A percentile compares a stretch with the other conserved stretches of the same genome.
Evolutionary conservation across 129 eudicot genomes (phyloP).

Genomic region (Flaveria ramosissima): DNA sequence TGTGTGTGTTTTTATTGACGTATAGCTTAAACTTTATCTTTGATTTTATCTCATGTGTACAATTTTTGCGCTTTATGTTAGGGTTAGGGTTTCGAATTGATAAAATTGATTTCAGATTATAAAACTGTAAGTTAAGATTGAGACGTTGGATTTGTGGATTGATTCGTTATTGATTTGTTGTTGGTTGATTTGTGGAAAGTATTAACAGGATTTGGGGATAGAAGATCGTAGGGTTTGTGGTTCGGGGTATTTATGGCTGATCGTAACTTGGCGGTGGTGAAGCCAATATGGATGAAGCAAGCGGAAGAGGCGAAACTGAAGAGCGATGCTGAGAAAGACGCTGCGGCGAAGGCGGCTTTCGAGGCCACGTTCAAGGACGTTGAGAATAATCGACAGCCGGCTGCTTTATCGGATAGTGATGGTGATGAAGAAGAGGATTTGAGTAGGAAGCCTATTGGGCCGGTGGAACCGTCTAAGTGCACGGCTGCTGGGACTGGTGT

Average conservation of each 20-base stretch:
- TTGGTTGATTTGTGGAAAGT: constrained; percentile 20
- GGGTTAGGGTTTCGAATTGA: constrained; percentile 31
- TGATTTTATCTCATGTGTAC: constrained; percentile 1
- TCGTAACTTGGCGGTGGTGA: constrained; percentile 62
- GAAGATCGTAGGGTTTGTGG: constrained; percentile 21
- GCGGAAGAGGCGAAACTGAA: constrained; percentile 95
- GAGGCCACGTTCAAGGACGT: constrained; percentile 91
- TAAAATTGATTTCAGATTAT: constrained; percentile 1
- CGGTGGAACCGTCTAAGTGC: constrained; percentile 89
- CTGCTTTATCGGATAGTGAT: constrained; percentile 52
- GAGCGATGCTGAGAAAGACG: constrained; percentile 90
- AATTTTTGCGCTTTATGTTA: constrained; percentile 3
- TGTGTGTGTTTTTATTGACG: constrained; percentile 4
- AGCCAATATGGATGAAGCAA: constrained; percentile 96
- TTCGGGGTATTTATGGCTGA: constrained; percentile 64
- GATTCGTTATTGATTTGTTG: neutral
- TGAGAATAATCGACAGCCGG: constrained; percentile 45
- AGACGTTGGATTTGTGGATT: neutral
- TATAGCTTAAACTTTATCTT: neutral
- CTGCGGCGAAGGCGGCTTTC: constrained; percentile 97
- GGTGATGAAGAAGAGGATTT: constrained; percentile 66
- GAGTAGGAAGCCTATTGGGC: constrained; percentile 78
- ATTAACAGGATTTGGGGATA: constrained; percentile 26
- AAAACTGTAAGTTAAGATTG: neutral
- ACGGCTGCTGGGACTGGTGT: constrained; percentile 96